Base-by-base conservation (phyloP, 495 filamentous ascomycete species). In the Jackrogersella multiformis region DNA sequence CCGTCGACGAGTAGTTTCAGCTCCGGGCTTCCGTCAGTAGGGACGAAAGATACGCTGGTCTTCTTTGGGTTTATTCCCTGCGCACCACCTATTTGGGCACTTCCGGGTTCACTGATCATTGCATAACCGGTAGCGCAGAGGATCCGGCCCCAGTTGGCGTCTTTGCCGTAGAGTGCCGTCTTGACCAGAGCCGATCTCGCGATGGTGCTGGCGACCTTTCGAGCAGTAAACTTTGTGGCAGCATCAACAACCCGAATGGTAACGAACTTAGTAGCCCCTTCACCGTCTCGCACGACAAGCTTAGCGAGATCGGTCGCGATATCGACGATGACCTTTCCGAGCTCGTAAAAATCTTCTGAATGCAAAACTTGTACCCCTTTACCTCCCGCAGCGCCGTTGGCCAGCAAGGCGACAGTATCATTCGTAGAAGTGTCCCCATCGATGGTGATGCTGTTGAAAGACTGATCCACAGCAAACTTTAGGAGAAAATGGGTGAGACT, bases 241-340 rank as follows among this genome's bases (percentile, higher is more conserved):
- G n/a, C n/a, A n/a, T 87, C 2, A 88, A 80, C 7, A 88, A 87
- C 75, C 92, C 89, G 26, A 64, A 99, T 90, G 8, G 91, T 97
- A 45, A 99, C 92, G 76, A 98, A 98, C 80, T 99, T 99, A 13
- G 95, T 98, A 2, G 96, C 96, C 55, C 95, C 95, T 78, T 99
- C 95, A 70, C 96, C 95, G 74, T 99, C 96, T 32, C 94, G 90
- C 20, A 99, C 92, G 28, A 99, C 89, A 18, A 97, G 88, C 77
- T 97, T 91, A 13, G 94, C 94, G 1, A 98, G 87, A 52, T 93
- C 87, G 53, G 88, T 87, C 1, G 93, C 84, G 78, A 98, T 95
- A 6, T 82, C 79, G 13, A 90, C 92, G 30, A 98, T 82, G 4
- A 91, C 81, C 2, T 80, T 73, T 45, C 85, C 83, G 80, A 97